A percentile compares a stretch with the other conserved stretches of the same genome.
Conservation (phyloP, 108 stramenopile species). For the Cyclotella baltica region DNA sequence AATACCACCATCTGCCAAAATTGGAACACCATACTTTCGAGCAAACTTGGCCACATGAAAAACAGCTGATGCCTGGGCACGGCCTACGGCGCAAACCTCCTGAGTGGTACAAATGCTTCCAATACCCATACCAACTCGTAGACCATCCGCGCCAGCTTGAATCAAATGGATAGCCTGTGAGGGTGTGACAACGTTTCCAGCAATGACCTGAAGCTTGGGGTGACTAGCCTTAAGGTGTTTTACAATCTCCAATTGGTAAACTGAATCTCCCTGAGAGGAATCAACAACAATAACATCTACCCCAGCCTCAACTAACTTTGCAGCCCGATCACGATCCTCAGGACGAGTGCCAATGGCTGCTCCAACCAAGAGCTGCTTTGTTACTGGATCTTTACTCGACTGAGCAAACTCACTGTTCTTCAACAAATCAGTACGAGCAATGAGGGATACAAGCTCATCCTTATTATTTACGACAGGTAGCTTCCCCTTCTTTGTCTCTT, state of each 20-base stretch:
- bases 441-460: constrained; percentile 97
- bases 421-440: constrained; percentile 98
- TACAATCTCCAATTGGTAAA: constrained; percentile 99
- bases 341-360: constrained; percentile 99
- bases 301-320: constrained; percentile 93
- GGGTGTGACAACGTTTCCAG: constrained; percentile 98
- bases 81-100: constrained; percentile 99
- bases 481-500: constrained; percentile 97
- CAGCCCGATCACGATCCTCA: constrained; percentile 93
- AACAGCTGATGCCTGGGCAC: constrained; percentile 98
- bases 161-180: constrained; percentile 97
- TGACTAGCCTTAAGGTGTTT: constrained; percentile 87
- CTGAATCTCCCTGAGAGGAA: constrained; percentile 98
- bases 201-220: constrained; percentile 96
- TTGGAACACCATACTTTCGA: constrained; percentile 93
- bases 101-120: constrained; percentile 99
- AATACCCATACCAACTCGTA: constrained; percentile 99
- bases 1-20: constrained; percentile 99
- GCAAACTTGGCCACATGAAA: constrained; percentile 98
- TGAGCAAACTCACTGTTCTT: constrained; percentile 98
- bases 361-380: constrained; percentile 97
- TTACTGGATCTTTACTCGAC: constrained; percentile 92
- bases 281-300: constrained; percentile 99
- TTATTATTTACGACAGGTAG: constrained; percentile 97
- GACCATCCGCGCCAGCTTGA: constrained; percentile 98